Evolutionary conservation across 495 filamentous ascomycete genomes (phyloP).

Genomic region (Alectoria sarmentosa): DNA sequence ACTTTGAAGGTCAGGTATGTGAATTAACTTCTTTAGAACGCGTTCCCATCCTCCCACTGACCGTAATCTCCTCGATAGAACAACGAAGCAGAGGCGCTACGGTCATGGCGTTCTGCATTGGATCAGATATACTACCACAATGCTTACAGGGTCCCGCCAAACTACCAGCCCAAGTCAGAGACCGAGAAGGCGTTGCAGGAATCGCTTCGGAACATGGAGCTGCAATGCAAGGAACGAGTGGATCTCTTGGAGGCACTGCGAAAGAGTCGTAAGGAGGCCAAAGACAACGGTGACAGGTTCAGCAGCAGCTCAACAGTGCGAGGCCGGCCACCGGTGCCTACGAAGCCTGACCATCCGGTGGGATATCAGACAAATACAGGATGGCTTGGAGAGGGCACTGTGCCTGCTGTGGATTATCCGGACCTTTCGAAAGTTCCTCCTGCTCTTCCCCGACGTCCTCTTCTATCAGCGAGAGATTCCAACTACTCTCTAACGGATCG

Average conservation of each 20-base stretch:
- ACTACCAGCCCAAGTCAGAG: conserved; percentile 67
- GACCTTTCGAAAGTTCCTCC: conserved; percentile 64
- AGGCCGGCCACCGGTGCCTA: conserved; percentile 22
- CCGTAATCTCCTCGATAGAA: conserved; percentile 47
- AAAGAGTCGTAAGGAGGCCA: conserved; percentile 61
- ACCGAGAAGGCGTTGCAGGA: conserved; percentile 79
- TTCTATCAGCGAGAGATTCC: conserved; percentile 45
- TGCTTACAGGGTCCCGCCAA: conserved; percentile 61
- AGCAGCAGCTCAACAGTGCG: conserved; percentile 30
- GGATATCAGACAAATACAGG: conserved; percentile 35
- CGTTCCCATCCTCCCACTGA: conserved; percentile 16
- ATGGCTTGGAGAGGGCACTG: conserved; percentile 72
- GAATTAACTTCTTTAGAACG: conserved; percentile 9
- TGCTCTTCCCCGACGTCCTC: conserved; percentile 53
- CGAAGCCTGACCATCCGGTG: conserved; percentile 15
- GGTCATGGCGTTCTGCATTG: conserved; percentile 85
- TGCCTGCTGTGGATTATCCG: conserved; percentile 69
- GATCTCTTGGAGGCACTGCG: conserved; percentile 79
- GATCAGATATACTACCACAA: conserved; percentile 88
- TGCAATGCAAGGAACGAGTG: conserved; percentile 91
- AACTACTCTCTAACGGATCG: conserved; percentile 31
- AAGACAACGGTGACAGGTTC: conserved; percentile 29
- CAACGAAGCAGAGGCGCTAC: conserved; percentile 85
- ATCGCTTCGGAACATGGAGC: conserved; percentile 71
- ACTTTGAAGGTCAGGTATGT: conserved; percentile 82